These are phyloP conservation scores for Trametes versicolor DNA, from an alignment of 1,284 basidiomycete species.

Conservation along the genomic window DNA sequence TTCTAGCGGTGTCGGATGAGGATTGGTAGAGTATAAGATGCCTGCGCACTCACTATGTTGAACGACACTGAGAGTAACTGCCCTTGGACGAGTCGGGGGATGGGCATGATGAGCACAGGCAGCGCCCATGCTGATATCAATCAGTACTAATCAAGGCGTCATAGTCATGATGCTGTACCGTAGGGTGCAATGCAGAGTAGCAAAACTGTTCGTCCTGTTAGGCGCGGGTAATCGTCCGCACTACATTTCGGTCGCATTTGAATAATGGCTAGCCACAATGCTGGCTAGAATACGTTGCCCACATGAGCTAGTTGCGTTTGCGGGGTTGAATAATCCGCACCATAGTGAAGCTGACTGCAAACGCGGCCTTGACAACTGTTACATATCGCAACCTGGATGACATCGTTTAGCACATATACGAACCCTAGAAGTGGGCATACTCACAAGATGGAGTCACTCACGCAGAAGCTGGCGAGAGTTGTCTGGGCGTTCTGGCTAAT, in stretches of 20 bases:
- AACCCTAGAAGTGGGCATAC: neutral
- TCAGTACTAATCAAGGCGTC: neutral
- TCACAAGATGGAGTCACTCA: constrained; percentile 37
- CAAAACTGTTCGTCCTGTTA: constrained; percentile 31
- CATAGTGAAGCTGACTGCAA: constrained; percentile 41
- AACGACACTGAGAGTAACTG: constrained; percentile 5
- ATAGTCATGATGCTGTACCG: constrained; percentile 22
- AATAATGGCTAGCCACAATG: constrained; percentile 34
- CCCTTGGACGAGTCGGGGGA: constrained; percentile 29
- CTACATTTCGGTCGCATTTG: constrained; percentile 31
- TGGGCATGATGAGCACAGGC: constrained; percentile 35
- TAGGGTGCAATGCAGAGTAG: constrained; percentile 38
- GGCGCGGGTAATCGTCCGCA: constrained; percentile 31
- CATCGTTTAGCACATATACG: neutral
- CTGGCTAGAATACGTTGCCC: constrained; percentile 29
- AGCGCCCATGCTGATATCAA: constrained; percentile 37
- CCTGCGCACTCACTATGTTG: constrained; percentile 21
- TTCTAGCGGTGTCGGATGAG: constrained; percentile 24
- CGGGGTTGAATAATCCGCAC: constrained; percentile 21
- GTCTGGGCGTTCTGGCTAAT: constrained; percentile 9
- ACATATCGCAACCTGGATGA: constrained; percentile 36
- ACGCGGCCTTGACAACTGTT: constrained; percentile 41
- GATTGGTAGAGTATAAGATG: neutral
- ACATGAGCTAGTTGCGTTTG: neutral
- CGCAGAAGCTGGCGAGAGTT: constrained; percentile 32